These are phyloP conservation scores for Paecilomyces fulvus DNA, from an alignment of 2,329 filamentous ascomycete species.

Conservation along the genomic window DNA sequence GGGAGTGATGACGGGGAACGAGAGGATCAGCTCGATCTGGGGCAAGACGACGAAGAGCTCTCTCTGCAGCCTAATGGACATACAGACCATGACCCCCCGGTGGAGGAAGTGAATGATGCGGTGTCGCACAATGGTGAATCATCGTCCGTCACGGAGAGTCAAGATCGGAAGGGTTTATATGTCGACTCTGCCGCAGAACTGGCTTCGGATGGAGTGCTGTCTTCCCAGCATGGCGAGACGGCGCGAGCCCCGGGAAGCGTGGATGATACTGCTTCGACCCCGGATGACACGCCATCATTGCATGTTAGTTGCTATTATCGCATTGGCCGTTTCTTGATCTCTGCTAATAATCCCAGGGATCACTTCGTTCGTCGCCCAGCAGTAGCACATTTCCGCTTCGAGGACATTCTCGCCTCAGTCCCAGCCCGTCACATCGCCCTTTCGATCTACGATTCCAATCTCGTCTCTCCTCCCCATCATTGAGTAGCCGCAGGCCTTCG, in stretches of 20 bases:
- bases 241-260: slow-evolving; percentile 30
- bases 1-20: slow-evolving; percentile 54
- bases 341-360: slow-evolving; percentile 38
- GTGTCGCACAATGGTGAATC: slow-evolving; percentile 17
- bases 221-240: slow-evolving; percentile 14
- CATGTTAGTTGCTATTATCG: slow-evolving; percentile 51
- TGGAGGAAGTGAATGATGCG: slow-evolving; percentile 10
- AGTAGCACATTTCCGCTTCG: slow-evolving; percentile 66
- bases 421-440: slow-evolving; percentile 76
- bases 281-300: slow-evolving; percentile 76
- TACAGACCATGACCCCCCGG: slow-evolving; percentile 11
- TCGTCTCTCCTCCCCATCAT: slow-evolving; percentile 59
- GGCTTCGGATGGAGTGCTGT: slow-evolving; percentile 12
- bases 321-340: slow-evolving; percentile 50
- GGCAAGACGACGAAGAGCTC: slow-evolving; percentile 31
- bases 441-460: slow-evolving; percentile 95
- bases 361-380: slow-evolving; percentile 53
- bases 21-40: slow-evolving; percentile 44
- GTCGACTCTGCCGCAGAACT: slow-evolving; percentile 1
- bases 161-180: slow-evolving; percentile 9
- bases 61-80: slow-evolving; percentile 19
- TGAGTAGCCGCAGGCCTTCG: slow-evolving; percentile 55
- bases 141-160: slow-evolving; percentile 16
- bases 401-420: slow-evolving; percentile 60
- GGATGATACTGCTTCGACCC: slow-evolving; percentile 64